Conservation (phyloP, 495 filamentous ascomycete genomes). For the Geopyxis carbonaria region DNA sequence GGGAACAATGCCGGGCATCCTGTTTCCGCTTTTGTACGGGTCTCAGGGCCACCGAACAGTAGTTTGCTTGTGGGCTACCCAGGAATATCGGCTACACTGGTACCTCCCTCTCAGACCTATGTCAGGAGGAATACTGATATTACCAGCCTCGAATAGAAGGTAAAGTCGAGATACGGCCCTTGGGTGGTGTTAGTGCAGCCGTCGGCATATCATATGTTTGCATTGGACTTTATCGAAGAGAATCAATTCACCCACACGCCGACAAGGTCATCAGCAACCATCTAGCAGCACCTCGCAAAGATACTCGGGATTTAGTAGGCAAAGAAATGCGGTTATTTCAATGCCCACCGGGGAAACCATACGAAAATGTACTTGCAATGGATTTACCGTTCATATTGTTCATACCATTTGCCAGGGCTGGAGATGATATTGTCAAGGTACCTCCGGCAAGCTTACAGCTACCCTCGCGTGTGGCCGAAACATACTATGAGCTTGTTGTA, state of each 20-base stretch:
- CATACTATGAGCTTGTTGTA: constrained; percentile 90
- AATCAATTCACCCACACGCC: constrained; percentile 91
- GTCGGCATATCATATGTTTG: constrained; percentile 85
- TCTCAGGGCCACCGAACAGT: constrained; percentile 93
- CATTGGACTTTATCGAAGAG: constrained; percentile 78
- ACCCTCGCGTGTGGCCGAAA: constrained; percentile 81
- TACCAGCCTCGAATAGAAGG: constrained; percentile 82
- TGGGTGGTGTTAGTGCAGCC: constrained; percentile 63
- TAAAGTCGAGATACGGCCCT: constrained; percentile 90
- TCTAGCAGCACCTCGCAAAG: constrained; percentile 78
- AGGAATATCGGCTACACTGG: constrained; percentile 92
- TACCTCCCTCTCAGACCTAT: constrained; percentile 26
- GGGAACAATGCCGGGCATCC: constrained; percentile 1
- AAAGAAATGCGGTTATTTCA: constrained; percentile 88
- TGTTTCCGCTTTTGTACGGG: constrained; percentile 45
- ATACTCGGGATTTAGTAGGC: constrained; percentile 79
- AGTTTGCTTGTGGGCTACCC: constrained; percentile 94
- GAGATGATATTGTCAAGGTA: constrained; percentile 72
- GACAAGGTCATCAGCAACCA: constrained; percentile 86
- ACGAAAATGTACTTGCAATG: constrained; percentile 85
- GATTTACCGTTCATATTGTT: constrained; percentile 93
- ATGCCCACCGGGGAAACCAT: constrained; percentile 64
- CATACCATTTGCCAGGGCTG: constrained; percentile 82
- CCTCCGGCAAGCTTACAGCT: constrained; percentile 86
- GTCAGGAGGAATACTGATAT: constrained; percentile 2